Evolutionary conservation across 2,329 filamentous ascomycete genomes (phyloP).

Genomic region (Pseudophaeomoniella oleicola): DNA sequence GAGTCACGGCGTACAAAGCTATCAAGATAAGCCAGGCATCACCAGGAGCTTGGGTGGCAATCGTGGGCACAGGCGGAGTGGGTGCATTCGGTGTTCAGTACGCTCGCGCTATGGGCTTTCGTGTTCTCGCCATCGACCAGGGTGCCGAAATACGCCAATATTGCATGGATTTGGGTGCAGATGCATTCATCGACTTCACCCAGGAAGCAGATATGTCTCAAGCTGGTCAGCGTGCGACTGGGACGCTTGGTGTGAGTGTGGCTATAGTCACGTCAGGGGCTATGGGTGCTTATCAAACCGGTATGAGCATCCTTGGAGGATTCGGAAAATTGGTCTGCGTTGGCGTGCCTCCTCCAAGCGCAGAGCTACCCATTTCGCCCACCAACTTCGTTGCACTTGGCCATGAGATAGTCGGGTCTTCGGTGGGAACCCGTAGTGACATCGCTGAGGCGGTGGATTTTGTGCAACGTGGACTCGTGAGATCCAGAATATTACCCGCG

Average conservation of each 20-base stretch:
- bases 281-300: constrained; percentile 6
- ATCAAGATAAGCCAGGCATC: constrained; percentile 31
- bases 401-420: constrained; percentile 7
- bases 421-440: constrained; percentile 7
- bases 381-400: constrained; percentile 7
- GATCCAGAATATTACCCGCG: constrained; percentile 10
- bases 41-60: constrained; percentile 7
- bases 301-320: constrained; percentile 1
- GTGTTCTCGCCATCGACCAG: constrained; percentile 24
- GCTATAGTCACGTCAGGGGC: constrained; percentile 8
- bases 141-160: constrained; percentile 16
- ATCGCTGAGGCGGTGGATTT: constrained; percentile 8
- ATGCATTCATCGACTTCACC: constrained; percentile 23
- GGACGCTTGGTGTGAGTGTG: constrained; percentile 6
- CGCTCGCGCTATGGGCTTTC: constrained; percentile 28
- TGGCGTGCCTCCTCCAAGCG: constrained; percentile 17
- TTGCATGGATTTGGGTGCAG: constrained; percentile 19
- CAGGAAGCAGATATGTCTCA: constrained; percentile 7
- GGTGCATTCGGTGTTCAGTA: constrained; percentile 24
- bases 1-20: constrained; percentile 30
- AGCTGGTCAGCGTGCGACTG: constrained; percentile 4
- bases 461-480: constrained; percentile 11
- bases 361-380: not conserved
- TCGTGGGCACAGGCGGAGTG: constrained; percentile 23
- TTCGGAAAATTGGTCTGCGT: constrained; percentile 25